phyloP scores from a whole-genome alignment of 805 yeast species.

The Kuraishia hungarica region DNA sequence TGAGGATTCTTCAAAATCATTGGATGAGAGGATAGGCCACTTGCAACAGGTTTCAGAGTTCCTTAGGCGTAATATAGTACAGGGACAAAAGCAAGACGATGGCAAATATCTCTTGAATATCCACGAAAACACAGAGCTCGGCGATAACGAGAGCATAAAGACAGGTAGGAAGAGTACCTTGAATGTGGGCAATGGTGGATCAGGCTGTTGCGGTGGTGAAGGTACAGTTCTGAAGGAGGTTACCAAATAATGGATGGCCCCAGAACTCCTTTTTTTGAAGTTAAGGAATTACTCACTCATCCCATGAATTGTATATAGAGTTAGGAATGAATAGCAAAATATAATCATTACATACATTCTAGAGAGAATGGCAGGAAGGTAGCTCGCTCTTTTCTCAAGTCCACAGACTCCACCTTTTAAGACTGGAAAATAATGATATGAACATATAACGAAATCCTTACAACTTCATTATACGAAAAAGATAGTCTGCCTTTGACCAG shows the following conservation, averaged over 20 bases:
- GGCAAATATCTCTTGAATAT: constrained; percentile 53
- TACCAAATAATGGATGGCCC: not conserved
- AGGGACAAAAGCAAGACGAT: constrained; percentile 48
- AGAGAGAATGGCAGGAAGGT: too few species aligned
- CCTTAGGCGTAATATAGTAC: constrained; percentile 74
- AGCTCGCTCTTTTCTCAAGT: too few species aligned
- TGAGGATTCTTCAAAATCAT: constrained; percentile 38
- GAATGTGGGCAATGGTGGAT: constrained; percentile 32
- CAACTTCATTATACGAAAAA: too few species aligned
- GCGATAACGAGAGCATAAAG: constrained; percentile 79
- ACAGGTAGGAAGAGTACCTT: constrained; percentile 32
- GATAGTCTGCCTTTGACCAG: too few species aligned
- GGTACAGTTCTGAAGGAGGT: constrained; percentile 21
- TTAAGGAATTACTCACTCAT: not conserved
- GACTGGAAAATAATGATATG: too few species aligned
- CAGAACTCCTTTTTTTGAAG: not conserved
- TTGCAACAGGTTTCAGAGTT: constrained; percentile 67
- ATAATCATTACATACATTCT: too few species aligned
- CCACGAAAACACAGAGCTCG: constrained; percentile 78
- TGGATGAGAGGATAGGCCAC: constrained; percentile 41
- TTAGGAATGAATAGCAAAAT: not conserved
- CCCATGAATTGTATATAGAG: not conserved
- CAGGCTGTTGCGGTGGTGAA: constrained; percentile 53
- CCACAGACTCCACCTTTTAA: too few species aligned
- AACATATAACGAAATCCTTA: too few species aligned